Evolutionary conservation across 768 basidiomycete genomes (phyloP).

Genomic region (Obba rivulosa): DNA sequence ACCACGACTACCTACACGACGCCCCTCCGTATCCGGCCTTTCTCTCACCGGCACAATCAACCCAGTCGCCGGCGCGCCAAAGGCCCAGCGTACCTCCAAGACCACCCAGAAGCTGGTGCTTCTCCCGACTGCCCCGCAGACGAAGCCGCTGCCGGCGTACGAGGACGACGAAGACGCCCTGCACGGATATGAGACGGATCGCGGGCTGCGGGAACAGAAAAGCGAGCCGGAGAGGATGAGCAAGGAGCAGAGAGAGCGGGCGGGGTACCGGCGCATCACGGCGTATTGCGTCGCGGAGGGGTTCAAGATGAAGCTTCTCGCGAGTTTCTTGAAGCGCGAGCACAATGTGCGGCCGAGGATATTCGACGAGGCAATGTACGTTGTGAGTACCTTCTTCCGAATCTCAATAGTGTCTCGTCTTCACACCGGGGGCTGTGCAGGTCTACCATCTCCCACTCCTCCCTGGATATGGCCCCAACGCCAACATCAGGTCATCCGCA

Average conservation of each 20-base stretch:
- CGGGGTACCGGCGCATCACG: conserved; percentile 77
- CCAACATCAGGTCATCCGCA: conserved; percentile 81
- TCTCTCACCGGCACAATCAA: conserved; percentile 15
- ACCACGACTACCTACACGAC: conserved; percentile 15
- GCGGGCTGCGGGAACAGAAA: conserved; percentile 70
- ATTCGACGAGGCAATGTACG: conserved; percentile 92
- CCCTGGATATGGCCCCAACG: conserved; percentile 83
- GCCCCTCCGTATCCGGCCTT: conserved; percentile 27
- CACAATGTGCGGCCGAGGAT: conserved; percentile 84
- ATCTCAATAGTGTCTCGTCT: background rate
- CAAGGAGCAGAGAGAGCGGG: conserved; percentile 77
- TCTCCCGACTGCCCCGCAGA: conserved; percentile 87
- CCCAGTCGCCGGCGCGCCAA: conserved; percentile 29
- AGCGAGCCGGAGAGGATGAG: conserved; percentile 85
- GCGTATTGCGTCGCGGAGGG: conserved; percentile 87
- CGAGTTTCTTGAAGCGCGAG: conserved; percentile 85
- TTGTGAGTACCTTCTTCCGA: conserved; percentile 45
- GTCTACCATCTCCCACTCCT: conserved; percentile 90
- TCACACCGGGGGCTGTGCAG: conserved; percentile 31
- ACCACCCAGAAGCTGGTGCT: conserved; percentile 88
- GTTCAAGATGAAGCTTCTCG: conserved; percentile 78
- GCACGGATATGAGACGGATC: conserved; percentile 63
- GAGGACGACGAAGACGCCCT: conserved; percentile 42
- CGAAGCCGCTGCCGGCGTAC: conserved; percentile 51
- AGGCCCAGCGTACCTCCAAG: conserved; percentile 79